phyloP scores from a whole-genome alignment of 164 flowering plant genomes.

The Macadamia integrifolia region DNA sequence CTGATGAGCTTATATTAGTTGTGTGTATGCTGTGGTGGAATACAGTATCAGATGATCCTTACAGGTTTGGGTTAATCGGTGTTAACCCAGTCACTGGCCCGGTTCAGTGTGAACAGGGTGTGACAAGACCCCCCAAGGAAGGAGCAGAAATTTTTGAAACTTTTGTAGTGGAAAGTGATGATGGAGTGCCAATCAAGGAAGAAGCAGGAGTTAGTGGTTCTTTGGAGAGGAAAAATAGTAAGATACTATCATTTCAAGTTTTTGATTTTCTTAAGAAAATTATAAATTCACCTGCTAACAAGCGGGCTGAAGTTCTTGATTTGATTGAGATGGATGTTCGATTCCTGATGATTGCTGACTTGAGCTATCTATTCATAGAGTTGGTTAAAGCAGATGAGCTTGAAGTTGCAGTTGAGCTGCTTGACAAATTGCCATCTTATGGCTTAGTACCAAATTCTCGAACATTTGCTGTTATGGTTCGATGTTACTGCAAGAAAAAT shows the following conservation, averaged over 20 bases:
- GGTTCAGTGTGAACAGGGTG: too few relatives aligned
- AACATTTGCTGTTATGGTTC: constrained; percentile 46
- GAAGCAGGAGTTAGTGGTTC: constrained; percentile 1
- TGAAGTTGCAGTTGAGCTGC: constrained; percentile 42
- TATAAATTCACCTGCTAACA: constrained; percentile 16
- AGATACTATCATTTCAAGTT: not conserved
- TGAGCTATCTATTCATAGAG: constrained; percentile 45
- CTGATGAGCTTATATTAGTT: too few relatives aligned
- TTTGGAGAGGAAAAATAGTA: constrained; percentile 8
- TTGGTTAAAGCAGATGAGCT: constrained; percentile 37
- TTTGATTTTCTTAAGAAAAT: constrained; percentile 20
- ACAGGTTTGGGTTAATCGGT: too few relatives aligned
- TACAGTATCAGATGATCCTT: too few relatives aligned
- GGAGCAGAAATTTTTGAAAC: not conserved
- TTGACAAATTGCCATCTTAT: constrained; percentile 20
- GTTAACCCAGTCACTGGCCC: too few relatives aligned
- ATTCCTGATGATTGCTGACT: constrained; percentile 16
- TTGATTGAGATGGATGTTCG: constrained; percentile 17
- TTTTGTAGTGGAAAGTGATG: too few relatives aligned
- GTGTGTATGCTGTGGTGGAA: too few relatives aligned
- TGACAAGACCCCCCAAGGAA: too few relatives aligned
- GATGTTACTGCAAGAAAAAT: not conserved
- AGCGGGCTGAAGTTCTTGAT: constrained; percentile 14
- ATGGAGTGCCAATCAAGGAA: constrained; percentile 6
- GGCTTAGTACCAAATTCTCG: constrained; percentile 37